Evolutionary conservation across 2,329 filamentous ascomycete species (phyloP).

Genomic region (Curvularia verruculosa): DNA sequence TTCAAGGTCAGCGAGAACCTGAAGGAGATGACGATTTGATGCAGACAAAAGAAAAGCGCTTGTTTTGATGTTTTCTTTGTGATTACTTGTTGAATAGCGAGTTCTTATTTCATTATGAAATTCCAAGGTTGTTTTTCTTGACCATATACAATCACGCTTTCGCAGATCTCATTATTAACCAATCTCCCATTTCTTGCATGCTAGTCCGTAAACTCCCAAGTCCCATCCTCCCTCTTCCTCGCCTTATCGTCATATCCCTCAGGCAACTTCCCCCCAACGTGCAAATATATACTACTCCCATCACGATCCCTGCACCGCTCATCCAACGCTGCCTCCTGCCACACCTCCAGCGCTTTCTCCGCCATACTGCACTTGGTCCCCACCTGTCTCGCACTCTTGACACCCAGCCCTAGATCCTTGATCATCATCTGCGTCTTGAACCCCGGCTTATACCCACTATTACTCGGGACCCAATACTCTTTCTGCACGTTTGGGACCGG

Average conservation of each 20-base stretch:
- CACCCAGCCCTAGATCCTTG: conserved; percentile 41
- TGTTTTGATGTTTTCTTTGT: not conserved
- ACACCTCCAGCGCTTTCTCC: conserved; percentile 35
- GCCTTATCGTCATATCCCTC: conserved; percentile 37
- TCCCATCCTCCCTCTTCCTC: conserved; percentile 28
- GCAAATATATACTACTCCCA: conserved; percentile 41
- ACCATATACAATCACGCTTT: not conserved
- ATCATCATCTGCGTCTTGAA: conserved; percentile 48
- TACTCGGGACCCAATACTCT: conserved; percentile 41
- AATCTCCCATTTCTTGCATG: not conserved
- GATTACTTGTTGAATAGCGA: not conserved
- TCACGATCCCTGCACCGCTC: conserved; percentile 35
- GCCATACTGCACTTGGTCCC: conserved; percentile 37
- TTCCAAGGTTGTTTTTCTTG: not conserved
- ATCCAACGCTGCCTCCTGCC: conserved; percentile 34
- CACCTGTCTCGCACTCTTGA: conserved; percentile 36
- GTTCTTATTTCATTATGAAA: not conserved
- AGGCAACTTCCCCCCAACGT: conserved; percentile 37
- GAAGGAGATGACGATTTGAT: conserved; percentile 69
- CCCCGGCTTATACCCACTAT: conserved; percentile 41
- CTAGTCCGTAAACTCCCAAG: conserved; percentile 31
- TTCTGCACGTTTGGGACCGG: conserved; percentile 40
- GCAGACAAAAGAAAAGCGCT: not conserved
- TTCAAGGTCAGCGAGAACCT: conserved; percentile 81
- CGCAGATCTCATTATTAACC: no score